phyloP scores from a whole-genome alignment of 805 yeast genomes.

The Kodamaea kakaduensis region DNA sequence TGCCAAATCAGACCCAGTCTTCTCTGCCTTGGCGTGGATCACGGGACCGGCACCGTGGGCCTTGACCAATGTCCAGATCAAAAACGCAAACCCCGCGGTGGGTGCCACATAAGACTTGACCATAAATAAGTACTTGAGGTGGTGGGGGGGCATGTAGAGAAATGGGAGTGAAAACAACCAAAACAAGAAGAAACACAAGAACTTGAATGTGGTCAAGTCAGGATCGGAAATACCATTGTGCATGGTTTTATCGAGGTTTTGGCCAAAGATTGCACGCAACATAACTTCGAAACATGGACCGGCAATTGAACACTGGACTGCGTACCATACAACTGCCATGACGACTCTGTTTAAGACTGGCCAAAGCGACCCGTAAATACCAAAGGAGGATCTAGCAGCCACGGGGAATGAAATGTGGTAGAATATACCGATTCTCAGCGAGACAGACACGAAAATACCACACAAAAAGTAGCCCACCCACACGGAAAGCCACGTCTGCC shows the following conservation, averaged over 20 bases:
- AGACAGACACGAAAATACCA: constrained; percentile 61
- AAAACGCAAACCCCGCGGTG: constrained; percentile 75
- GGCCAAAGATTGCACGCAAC: constrained; percentile 69
- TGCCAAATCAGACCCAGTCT: constrained; percentile 58
- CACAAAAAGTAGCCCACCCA: constrained; percentile 78
- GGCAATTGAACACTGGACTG: constrained; percentile 83
- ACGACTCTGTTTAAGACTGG: constrained; percentile 85
- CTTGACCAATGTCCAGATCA: constrained; percentile 79
- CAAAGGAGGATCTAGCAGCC: constrained; percentile 75
- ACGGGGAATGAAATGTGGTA: constrained; percentile 88
- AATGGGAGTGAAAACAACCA: constrained; percentile 80
- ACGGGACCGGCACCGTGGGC: constrained; percentile 79
- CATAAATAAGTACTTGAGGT: constrained; percentile 78
- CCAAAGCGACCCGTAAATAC: constrained; percentile 84
- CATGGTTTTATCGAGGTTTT: constrained; percentile 55
- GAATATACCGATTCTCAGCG: constrained; percentile 77
- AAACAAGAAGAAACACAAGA: constrained; percentile 73
- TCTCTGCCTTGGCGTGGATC: constrained; percentile 45
- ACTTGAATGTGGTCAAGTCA: constrained; percentile 67
- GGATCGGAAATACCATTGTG: constrained; percentile 57
- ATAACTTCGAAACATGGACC: constrained; percentile 76
- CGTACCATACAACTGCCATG: constrained; percentile 84
- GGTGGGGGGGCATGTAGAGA: constrained; percentile 77
- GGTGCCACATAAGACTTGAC: constrained; percentile 77
- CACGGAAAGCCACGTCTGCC: constrained; percentile 87